A percentile compares a stretch with the other conserved stretches of the same genome.
Conservation (phyloP, 202 grass and related monocot genomes). For the Zoysia matrella region DNA sequence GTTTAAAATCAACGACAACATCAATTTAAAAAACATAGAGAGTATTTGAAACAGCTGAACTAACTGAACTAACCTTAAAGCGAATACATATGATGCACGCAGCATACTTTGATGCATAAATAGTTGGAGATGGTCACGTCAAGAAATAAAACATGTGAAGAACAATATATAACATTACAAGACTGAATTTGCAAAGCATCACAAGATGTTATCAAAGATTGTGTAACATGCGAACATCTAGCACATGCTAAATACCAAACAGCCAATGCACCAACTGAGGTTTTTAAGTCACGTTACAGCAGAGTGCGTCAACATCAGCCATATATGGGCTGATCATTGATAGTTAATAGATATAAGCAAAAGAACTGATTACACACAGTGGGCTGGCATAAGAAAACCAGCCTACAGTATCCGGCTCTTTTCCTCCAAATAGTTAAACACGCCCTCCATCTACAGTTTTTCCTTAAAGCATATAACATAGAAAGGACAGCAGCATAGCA, state of each 20-base stretch:
- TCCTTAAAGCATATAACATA: conserved; percentile 29
- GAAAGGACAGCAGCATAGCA: conserved; percentile 36
- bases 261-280: neutral
- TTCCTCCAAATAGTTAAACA: no score
- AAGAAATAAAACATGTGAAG: neutral
- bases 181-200: neutral
- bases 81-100: neutral
- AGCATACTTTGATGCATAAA: no score
- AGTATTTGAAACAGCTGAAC: no score
- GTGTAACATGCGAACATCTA: neutral
- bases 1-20: no score
- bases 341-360: conserved; percentile 40
- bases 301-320: neutral
- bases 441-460: no score
- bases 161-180: neutral
- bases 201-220: neutral
- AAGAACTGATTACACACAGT: conserved; percentile 34
- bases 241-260: neutral
- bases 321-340: conserved; percentile 27
- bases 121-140: neutral
- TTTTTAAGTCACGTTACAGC: neutral
- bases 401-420: no score
- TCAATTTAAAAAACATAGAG: neutral
- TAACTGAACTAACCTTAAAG: neutral
- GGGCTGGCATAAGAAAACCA: conserved; percentile 39